These are phyloP conservation scores for Typha latifolia DNA, from an alignment of 176 grass and related monocot species.

Conservation along the genomic window DNA sequence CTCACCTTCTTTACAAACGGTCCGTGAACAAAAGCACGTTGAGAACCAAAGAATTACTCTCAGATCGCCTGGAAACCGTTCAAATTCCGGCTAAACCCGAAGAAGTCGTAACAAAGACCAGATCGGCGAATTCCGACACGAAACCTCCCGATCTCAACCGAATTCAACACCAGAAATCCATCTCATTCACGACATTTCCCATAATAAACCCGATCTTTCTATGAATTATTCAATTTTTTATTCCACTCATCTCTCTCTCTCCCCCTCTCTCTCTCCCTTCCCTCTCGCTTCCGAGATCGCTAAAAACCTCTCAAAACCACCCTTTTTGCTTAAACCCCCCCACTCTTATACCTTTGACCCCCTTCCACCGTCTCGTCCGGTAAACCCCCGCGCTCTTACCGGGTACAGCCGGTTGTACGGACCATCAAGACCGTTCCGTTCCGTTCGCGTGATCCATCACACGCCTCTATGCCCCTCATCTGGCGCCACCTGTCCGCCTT, in stretches of 20 bases:
- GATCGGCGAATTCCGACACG: background rate
- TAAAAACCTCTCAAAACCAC: conserved; percentile 93
- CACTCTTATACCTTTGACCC: conserved; percentile 38
- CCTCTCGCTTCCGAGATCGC: conserved; percentile 29
- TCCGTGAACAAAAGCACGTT: background rate
- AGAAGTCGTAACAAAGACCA: background rate
- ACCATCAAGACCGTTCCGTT: background rate
- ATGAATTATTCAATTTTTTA: background rate
- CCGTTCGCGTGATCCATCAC: conserved; percentile 13
- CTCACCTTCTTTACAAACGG: conserved; percentile 39
- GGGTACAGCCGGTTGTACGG: conserved; percentile 19
- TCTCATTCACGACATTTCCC: background rate
- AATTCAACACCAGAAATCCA: background rate
- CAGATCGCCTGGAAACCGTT: conserved; percentile 16
- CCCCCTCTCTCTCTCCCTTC: background rate
- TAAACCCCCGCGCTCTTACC: conserved; percentile 38
- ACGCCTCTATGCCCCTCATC: background rate
- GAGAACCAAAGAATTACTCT: background rate
- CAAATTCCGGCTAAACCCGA: background rate
- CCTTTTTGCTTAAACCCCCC: conserved; percentile 47
- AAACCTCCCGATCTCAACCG: conserved; percentile 14
- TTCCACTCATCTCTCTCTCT: conserved; percentile 29
- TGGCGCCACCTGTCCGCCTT: conserved; percentile 16
- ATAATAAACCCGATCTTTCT: conserved; percentile 19
- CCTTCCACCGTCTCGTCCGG: conserved; percentile 31